These are phyloP conservation scores for Neurospora sp. DNA, from an alignment of 495 filamentous ascomycete species.

Conservation along the genomic window DNA sequence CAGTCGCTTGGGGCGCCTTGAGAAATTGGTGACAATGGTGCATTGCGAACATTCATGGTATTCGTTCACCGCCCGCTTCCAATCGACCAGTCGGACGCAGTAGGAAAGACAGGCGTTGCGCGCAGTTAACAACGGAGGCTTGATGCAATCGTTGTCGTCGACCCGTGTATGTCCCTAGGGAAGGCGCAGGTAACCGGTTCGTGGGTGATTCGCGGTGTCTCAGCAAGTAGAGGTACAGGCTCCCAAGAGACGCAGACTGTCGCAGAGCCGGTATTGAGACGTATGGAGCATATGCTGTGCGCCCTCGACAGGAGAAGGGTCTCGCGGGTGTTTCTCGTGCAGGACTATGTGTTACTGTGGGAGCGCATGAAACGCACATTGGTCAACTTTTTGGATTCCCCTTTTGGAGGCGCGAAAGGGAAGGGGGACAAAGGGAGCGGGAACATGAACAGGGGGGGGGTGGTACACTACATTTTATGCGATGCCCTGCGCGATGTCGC, in stretches of 20 bases:
- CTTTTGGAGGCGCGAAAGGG: not conserved
- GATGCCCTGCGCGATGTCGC: not conserved
- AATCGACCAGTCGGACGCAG: not conserved
- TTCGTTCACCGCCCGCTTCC: conserved; percentile 6
- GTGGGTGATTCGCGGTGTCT: not conserved
- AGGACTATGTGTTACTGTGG: not conserved
- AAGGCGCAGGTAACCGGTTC: not conserved
- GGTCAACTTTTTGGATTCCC: not conserved
- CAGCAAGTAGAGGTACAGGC: not conserved
- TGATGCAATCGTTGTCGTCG: not conserved
- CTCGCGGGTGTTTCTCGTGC: not conserved
- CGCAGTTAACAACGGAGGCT: not conserved
- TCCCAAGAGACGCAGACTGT: not conserved
- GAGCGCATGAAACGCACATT: not conserved
- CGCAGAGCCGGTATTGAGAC: not conserved
- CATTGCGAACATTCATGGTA: conserved; percentile 42
- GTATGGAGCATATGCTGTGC: not conserved
- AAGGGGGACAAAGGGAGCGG: not conserved
- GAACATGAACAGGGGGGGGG: not conserved
- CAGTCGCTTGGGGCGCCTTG: conserved; percentile 69
- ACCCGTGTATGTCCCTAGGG: not conserved
- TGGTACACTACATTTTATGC: not conserved
- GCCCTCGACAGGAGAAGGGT: not conserved
- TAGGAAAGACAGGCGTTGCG: not conserved
- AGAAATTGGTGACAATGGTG: conserved; percentile 75